Conservation (phyloP, 2,329 filamentous ascomycete genomes). For the Nigrospora osmanthi region DNA sequence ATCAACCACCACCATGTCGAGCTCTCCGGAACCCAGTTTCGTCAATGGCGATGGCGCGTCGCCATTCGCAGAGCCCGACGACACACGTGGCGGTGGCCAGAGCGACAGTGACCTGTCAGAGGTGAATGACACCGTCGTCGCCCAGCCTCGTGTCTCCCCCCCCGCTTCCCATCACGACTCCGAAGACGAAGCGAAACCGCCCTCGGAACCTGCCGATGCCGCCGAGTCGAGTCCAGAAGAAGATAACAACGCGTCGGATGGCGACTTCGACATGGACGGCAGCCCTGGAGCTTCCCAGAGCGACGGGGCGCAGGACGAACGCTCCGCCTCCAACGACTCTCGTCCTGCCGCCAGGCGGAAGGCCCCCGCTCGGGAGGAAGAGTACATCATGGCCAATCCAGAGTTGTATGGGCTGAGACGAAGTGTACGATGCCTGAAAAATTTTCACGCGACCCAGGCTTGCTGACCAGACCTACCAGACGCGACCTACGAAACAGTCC, state of each 20-base stretch:
- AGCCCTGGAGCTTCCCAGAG: conserved; percentile 42
- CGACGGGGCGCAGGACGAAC: conserved; percentile 40
- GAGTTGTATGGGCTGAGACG: conserved; percentile 90
- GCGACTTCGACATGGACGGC: conserved; percentile 69
- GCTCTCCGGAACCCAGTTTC: conserved; percentile 52
- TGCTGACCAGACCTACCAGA: conserved; percentile 33
- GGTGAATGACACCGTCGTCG: conserved; percentile 49
- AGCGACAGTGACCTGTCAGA: conserved; percentile 76
- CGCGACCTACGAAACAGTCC: conserved; percentile 49
- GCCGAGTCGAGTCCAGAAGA: conserved; percentile 37
- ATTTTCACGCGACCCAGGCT: conserved; percentile 6
- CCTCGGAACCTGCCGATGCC: conserved; percentile 23
- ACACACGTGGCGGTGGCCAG: conserved; percentile 29
- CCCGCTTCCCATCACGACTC: conserved; percentile 27
- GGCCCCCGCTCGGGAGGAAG: conserved; percentile 60
- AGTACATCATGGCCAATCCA: conserved; percentile 84
- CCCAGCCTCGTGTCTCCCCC: conserved; percentile 32
- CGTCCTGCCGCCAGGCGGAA: conserved; percentile 68
- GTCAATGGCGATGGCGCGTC: conserved; percentile 57
- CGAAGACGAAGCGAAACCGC: conserved; percentile 25
- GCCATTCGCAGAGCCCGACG: conserved; percentile 39
- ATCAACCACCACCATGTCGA: conserved; percentile 48
- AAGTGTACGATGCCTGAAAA: conserved; percentile 57
- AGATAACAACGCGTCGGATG: conserved; percentile 55
- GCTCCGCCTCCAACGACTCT: conserved; percentile 65